Evolutionary conservation across 768 basidiomycete genomes (phyloP).

Genomic region (Podaxis sp.): DNA sequence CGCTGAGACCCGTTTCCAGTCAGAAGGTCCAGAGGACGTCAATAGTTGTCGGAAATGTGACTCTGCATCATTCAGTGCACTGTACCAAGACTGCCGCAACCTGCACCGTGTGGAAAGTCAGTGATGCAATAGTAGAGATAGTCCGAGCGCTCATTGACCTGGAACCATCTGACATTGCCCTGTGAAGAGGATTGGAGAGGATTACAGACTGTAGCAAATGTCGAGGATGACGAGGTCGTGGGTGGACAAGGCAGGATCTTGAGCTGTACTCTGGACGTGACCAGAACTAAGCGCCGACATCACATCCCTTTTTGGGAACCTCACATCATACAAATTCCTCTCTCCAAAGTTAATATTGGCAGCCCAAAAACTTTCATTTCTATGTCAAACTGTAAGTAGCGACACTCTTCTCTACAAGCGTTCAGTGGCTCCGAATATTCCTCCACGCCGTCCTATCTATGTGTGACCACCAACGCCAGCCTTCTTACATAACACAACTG

Average conservation of each 20-base stretch:
- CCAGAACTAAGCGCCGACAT: slow-evolving; percentile 10
- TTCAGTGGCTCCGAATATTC: not conserved
- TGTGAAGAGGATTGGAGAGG: not conserved
- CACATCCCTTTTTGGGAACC: slow-evolving; percentile 11
- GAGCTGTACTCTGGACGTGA: not conserved
- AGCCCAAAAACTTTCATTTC: not conserved
- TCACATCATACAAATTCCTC: not conserved
- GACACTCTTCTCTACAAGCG: not conserved
- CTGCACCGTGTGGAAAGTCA: slow-evolving; percentile 30
- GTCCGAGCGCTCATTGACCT: slow-evolving; percentile 14
- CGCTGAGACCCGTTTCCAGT: slow-evolving; percentile 80
- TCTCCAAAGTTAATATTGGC: not conserved
- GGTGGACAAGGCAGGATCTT: not conserved
- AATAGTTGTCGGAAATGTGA: slow-evolving; percentile 74
- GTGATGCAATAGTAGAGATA: not conserved
- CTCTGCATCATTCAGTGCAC: slow-evolving; percentile 71
- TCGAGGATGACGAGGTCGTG: not conserved
- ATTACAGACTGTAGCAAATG: not conserved
- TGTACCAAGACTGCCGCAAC: slow-evolving; percentile 78
- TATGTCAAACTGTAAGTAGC: not conserved
- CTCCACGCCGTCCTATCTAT: too few species aligned
- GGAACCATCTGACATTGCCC: slow-evolving; percentile 30
- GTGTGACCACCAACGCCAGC: too few species aligned
- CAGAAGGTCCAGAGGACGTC: slow-evolving; percentile 49
- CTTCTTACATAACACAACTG: too few species aligned